Evolutionary conservation across 2,329 filamentous ascomycete species (phyloP), one percentile per base, ranked within the genome.

Genomic region (Dactylellina cionopaga): DNA sequence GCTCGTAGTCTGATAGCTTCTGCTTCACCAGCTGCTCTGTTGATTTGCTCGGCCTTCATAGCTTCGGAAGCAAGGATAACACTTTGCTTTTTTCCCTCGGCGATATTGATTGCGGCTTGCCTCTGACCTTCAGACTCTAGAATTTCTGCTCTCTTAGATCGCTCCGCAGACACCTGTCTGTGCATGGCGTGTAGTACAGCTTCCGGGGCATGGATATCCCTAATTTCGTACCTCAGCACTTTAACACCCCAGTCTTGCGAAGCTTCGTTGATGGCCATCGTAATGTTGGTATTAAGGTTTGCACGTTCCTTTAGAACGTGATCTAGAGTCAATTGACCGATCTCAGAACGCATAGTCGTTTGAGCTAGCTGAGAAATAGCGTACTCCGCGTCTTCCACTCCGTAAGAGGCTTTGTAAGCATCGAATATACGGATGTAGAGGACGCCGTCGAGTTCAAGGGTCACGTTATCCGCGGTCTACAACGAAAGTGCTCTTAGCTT

Each of bases 311-410:
- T 98, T 68, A 99, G 87, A 44, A 99, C 95, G 82, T 99, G 94
- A 81, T 99, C 95, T 77, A 99, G 90, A 0, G 92, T 91, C 71
- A 99, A 86, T 81, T 98, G 95, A 75, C 95, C 95, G 78, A 99
- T 99, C 82, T 99, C 95, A 78, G 91, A 96, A 78, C 95, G 92
- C 95, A 99, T 99, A 0, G 95, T 98, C 9, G 95, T 99, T 83
- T 99, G 95, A 13, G 95, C 95, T 47, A 99, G 89, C 80, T 99
- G 95, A 6, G 92, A 95, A 80, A 99, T 98, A 81, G 95, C 95
- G 81, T 99, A 99, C 81, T 99, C 95, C 74, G 95, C 94, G 80
- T 99, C 95, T 82, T 99, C 95, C 29, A 99, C 95, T 35, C 95
- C 95, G 80, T 99, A 99, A 90, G 91, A 95, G 15, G 95, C 95